These are phyloP conservation scores for Punica granatum DNA, from an alignment of 345 rosid species.

Conservation along the genomic window DNA sequence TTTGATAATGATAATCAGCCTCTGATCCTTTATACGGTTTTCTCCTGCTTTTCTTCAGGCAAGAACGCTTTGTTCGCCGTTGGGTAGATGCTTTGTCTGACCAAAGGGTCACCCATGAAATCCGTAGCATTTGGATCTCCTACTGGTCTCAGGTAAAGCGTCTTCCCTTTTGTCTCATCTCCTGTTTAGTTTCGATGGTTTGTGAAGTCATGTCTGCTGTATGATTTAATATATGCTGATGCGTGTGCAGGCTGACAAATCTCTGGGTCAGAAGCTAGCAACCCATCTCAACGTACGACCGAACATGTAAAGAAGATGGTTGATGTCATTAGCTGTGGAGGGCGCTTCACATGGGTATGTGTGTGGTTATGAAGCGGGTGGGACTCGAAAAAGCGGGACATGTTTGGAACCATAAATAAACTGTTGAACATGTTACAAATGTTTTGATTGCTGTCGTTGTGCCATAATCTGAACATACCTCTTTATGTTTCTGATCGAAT, in stretches of 20 bases:
- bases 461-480: neutral
- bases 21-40: neutral
- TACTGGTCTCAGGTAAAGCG: conserved; percentile 69
- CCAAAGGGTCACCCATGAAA: conserved; percentile 80
- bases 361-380: neutral
- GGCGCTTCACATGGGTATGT: neutral
- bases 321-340: neutral
- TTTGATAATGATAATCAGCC: neutral
- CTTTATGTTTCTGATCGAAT: neutral
- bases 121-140: conserved; percentile 78
- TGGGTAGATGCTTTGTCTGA: conserved; percentile 74
- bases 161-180: neutral
- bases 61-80: conserved; percentile 70
- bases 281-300: conserved; percentile 16
- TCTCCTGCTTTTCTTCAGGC: conserved; percentile 35
- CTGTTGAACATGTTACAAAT: neutral
- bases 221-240: neutral
- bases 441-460: neutral
- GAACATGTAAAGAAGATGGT: conserved; percentile 7
- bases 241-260: conserved; percentile 15
- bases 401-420: neutral
- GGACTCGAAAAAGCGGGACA: neutral
- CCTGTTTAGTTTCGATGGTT: neutral
- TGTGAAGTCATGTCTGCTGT: neutral
- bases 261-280: conserved; percentile 19